Evolutionary conservation across 1,284 basidiomycete genomes (phyloP).

Genomic region (Cystobasidium slooffiae): DNA sequence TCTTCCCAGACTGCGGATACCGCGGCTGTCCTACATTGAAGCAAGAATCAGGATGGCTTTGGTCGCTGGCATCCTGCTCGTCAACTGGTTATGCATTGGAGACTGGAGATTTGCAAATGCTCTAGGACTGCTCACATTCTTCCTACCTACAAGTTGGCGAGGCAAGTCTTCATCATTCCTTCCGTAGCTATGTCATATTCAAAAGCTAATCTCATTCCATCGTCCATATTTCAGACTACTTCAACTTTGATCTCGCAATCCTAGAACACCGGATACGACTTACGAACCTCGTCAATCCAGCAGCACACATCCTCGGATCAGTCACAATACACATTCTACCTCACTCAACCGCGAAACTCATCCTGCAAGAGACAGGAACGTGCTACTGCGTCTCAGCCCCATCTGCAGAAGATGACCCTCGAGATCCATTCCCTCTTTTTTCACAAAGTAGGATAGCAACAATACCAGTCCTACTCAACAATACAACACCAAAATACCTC

Average conservation of each 20-base stretch:
- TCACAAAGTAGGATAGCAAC: conserved; percentile 26
- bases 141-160: conserved; percentile 45
- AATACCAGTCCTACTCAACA: conserved; percentile 49
- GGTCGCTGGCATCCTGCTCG: conserved; percentile 28
- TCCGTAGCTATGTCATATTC: not conserved
- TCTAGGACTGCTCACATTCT: conserved; percentile 30
- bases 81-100: conserved; percentile 47
- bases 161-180: not conserved
- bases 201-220: not conserved
- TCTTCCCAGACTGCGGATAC: conserved; percentile 47
- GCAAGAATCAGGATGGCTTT: conserved; percentile 20
- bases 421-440: conserved; percentile 30
- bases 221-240: conserved; percentile 41
- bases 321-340: conserved; percentile 49
- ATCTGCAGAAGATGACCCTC: not conserved
- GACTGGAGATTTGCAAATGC: conserved; percentile 43
- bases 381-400: conserved; percentile 35
- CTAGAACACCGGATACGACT: conserved; percentile 47
- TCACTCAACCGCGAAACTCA: conserved; percentile 48
- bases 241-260: conserved; percentile 47
- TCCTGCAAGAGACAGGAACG: conserved; percentile 39
- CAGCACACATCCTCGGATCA: conserved; percentile 48
- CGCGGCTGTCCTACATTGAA: conserved; percentile 41
- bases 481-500: conserved; percentile 47
- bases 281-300: conserved; percentile 45